Conservation (phyloP, 2,329 filamentous ascomycete species). For the Curvularia eragrostidis region DNA sequence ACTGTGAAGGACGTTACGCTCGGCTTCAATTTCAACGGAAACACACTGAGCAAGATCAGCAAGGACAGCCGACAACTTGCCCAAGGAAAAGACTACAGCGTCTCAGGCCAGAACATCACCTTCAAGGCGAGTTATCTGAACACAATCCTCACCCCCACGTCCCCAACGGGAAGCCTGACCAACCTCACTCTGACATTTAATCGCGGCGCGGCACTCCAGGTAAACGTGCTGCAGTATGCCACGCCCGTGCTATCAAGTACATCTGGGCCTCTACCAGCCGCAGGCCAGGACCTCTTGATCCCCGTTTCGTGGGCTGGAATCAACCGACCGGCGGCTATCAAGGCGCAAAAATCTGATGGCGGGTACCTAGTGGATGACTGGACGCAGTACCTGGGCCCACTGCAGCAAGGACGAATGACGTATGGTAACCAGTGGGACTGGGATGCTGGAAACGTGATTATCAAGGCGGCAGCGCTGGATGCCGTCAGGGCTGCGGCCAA, state of each 20-base stretch:
- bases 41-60: conserved; percentile 54
- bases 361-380: conserved; percentile 63
- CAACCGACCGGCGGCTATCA: conserved; percentile 59
- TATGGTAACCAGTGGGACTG: conserved; percentile 61
- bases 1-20: conserved; percentile 54
- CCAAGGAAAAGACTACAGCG: conserved; percentile 56
- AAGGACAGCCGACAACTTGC: conserved; percentile 49
- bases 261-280: conserved; percentile 42
- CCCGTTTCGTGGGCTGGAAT: conserved; percentile 62
- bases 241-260: conserved; percentile 45
- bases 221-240: conserved; percentile 63
- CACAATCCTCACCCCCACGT: conserved; percentile 52
- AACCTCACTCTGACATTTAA: conserved; percentile 63
- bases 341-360: conserved; percentile 58
- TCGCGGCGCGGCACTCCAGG: conserved; percentile 54
- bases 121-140: conserved; percentile 58
- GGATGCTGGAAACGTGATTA: conserved; percentile 55
- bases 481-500: conserved; percentile 56
- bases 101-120: conserved; percentile 54
- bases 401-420: conserved; percentile 59
- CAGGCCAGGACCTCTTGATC: conserved; percentile 55
- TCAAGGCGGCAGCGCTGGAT: conserved; percentile 56
- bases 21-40: conserved; percentile 63
- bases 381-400: conserved; percentile 60
- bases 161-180: conserved; percentile 55